Conservation (phyloP, 2,329 filamentous ascomycete species). For the Epichloe sibirici region DNA sequence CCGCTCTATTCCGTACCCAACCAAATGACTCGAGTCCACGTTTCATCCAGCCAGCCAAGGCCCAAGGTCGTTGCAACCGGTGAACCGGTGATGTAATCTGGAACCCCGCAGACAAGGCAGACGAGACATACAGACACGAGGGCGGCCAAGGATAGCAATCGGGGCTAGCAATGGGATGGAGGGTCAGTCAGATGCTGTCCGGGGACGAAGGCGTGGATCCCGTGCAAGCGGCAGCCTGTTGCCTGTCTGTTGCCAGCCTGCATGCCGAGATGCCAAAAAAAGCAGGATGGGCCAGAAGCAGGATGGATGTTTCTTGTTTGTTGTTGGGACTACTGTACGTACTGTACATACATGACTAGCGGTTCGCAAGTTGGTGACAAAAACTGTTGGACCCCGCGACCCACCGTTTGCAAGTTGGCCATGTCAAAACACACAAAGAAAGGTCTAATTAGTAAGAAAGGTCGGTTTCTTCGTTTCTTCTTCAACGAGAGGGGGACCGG, state of each 20-base stretch:
- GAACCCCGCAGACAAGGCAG: neutral
- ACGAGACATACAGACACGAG: neutral
- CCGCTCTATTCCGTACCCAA: neutral
- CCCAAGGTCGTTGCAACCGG: neutral
- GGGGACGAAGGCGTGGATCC: neutral
- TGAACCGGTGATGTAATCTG: neutral
- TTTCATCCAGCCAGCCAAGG: neutral
- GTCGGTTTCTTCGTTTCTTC: no score
- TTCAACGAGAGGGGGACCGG: no score
- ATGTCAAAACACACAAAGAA: no score
- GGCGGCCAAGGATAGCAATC: neutral
- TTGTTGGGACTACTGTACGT: no score
- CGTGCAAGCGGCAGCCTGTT: neutral
- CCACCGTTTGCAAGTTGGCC: neutral
- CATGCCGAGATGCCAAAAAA: neutral
- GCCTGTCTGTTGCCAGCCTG: neutral
- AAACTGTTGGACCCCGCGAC: neutral
- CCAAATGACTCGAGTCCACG: neutral
- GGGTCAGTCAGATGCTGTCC: neutral
- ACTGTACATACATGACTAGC: no score
- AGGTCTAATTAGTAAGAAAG: no score
- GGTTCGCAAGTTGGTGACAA: neutral
- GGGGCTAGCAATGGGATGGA: no score
- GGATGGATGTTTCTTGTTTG: no score
- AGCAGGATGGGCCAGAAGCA: no score